Percentiles rank a stretch among this genome's conserved stretches.
phyloP scores from a whole-genome alignment of 2,329 filamentous ascomycete species.

The Arthrocladium fulminans region DNA sequence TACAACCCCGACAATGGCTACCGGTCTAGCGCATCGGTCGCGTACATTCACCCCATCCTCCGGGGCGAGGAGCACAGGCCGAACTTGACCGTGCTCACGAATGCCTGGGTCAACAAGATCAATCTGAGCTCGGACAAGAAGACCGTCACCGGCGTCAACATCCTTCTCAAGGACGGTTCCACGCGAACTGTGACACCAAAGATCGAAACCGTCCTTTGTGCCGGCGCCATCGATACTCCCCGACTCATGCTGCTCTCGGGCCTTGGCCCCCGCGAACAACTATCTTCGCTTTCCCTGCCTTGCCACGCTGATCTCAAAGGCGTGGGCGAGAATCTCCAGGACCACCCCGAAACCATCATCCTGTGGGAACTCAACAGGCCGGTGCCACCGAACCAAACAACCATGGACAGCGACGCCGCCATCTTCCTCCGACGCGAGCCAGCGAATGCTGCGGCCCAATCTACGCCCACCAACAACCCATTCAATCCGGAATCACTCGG shows the following conservation, averaged over 20 bases:
- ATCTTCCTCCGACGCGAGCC: slow-evolving; percentile 76
- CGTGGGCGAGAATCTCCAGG: slow-evolving; percentile 55
- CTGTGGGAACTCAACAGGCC: slow-evolving; percentile 73
- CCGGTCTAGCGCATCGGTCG: slow-evolving; percentile 77
- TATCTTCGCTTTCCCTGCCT: slow-evolving; percentile 46
- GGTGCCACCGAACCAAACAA: slow-evolving; percentile 70
- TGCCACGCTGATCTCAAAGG: slow-evolving; percentile 53
- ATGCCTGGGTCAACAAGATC: slow-evolving; percentile 77
- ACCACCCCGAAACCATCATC: slow-evolving; percentile 59
- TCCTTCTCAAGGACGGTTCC: slow-evolving; percentile 55
- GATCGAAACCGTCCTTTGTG: slow-evolving; percentile 69
- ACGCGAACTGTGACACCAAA: slow-evolving; percentile 52
- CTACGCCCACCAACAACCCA: slow-evolving; percentile 25
- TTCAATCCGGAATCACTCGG: slow-evolving; percentile 43
- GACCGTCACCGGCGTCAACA: slow-evolving; percentile 62
- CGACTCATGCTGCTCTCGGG: slow-evolving; percentile 51
- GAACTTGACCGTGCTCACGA: slow-evolving; percentile 78
- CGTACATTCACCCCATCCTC: slow-evolving; percentile 87
- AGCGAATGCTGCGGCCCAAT: slow-evolving; percentile 55
- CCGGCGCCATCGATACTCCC: slow-evolving; percentile 73
- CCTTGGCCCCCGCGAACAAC: slow-evolving; percentile 44
- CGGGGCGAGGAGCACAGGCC: slow-evolving; percentile 71
- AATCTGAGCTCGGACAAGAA: slow-evolving; percentile 53
- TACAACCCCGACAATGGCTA: slow-evolving; percentile 85
- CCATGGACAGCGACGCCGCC: slow-evolving; percentile 83